These are phyloP conservation scores for Cladosporium sp. DNA, from an alignment of 2,329 filamentous ascomycete species.

Conservation along the genomic window DNA sequence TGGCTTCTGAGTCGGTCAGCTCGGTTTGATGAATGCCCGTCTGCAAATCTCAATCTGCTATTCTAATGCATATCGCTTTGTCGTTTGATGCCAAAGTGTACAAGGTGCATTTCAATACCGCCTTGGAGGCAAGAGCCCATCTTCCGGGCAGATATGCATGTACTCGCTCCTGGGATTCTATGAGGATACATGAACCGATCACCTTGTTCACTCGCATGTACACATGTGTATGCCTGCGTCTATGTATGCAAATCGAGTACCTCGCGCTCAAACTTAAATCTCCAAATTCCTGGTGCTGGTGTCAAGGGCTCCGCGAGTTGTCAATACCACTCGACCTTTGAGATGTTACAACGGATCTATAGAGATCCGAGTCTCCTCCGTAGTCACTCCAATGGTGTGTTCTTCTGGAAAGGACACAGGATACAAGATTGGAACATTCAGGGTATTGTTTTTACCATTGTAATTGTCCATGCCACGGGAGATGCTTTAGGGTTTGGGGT, in stretches of 20 bases:
- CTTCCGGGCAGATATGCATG: not conserved
- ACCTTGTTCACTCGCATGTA: no score
- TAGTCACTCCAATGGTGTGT: not conserved
- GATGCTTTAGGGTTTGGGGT: not conserved
- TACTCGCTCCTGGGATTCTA: not conserved
- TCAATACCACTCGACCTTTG: not conserved
- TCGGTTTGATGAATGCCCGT: not conserved
- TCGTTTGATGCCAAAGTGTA: not conserved
- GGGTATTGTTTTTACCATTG: not conserved
- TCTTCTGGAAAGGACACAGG: not conserved
- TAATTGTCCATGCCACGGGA: not conserved
- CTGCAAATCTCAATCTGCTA: not conserved
- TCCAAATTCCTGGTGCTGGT: not conserved
- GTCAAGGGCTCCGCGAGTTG: not conserved
- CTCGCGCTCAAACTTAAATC: no score
- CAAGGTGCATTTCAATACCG: not conserved
- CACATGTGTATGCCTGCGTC: not conserved
- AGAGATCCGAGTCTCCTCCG: not conserved
- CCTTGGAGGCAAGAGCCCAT: not conserved
- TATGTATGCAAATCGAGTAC: no score
- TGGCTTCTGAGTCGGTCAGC: not conserved
- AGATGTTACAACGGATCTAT: not conserved
- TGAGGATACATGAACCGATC: no score
- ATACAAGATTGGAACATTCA: not conserved
- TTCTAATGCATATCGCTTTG: not conserved